Percentiles rank a stretch among this genome's conserved stretches.
phyloP scores from a whole-genome alignment of 108 stramenopile genomes.

The Hondaea fermentalgiana region DNA sequence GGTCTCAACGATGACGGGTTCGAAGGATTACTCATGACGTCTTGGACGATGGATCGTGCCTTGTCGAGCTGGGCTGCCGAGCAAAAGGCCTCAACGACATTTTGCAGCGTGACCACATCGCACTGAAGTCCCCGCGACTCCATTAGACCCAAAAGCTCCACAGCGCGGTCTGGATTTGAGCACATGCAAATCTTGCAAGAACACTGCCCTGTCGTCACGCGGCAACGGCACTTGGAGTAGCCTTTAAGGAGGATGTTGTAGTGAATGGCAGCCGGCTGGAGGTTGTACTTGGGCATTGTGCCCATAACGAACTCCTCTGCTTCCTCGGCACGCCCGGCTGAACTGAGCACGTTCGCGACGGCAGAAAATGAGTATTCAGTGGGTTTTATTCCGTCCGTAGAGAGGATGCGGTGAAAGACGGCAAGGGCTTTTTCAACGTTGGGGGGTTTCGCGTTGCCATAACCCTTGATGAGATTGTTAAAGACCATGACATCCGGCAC shows the following conservation, averaged over 20 bases:
- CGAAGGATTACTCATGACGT: not conserved
- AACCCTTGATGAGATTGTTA: not conserved
- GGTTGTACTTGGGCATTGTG: not conserved
- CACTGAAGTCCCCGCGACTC: not conserved
- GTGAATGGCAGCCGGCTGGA: constrained; percentile 3
- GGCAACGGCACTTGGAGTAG: not conserved
- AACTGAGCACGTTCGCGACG: not conserved
- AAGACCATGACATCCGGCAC: not conserved
- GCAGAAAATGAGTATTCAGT: not conserved
- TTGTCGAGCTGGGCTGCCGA: not conserved
- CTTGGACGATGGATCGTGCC: not conserved
- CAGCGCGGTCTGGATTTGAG: not conserved
- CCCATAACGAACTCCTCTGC: not conserved
- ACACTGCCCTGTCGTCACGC: not conserved
- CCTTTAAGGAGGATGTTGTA: not conserved
- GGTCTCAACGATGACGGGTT: not conserved
- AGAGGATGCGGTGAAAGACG: not conserved
- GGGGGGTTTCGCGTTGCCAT: not conserved
- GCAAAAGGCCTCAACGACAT: constrained; percentile 1
- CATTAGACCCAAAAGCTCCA: not conserved
- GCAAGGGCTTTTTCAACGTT: not conserved
- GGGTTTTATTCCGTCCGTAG: not conserved
- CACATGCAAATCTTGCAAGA: not conserved
- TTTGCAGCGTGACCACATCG: not conserved
- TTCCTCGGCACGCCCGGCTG: not conserved